Evolutionary conservation across 345 rosid species (phyloP).

Genomic region (Hypericum perforatum): DNA sequence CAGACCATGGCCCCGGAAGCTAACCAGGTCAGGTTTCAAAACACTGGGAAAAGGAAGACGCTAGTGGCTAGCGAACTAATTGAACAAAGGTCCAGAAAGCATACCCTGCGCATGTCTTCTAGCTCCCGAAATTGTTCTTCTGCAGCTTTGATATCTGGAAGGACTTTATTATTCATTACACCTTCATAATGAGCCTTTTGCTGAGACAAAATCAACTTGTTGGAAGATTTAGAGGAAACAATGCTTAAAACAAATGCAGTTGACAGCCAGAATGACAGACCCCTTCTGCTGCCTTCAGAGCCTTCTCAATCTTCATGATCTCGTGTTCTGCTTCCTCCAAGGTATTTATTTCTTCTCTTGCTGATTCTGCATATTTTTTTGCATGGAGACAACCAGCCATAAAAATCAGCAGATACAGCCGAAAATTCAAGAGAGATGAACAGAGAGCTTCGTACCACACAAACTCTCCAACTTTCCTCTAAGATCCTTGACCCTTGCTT

Average conservation of each 20-base stretch:
- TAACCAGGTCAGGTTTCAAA: too few relatives aligned
- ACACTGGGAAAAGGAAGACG: too few relatives aligned
- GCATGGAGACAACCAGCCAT: neutral
- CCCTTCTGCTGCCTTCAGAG: constrained; percentile 44
- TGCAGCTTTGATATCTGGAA: constrained; percentile 52
- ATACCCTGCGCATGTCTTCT: constrained; percentile 49
- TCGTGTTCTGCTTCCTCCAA: constrained; percentile 68
- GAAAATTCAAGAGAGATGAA: neutral
- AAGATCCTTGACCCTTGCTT: constrained; percentile 47
- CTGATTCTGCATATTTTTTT: constrained; percentile 39
- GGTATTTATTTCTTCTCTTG: constrained; percentile 62
- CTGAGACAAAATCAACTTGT: constrained; percentile 34
- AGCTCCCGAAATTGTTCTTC: constrained; percentile 50
- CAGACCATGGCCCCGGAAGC: too few relatives aligned
- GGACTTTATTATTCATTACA: constrained; percentile 65
- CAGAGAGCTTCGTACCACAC: constrained; percentile 41
- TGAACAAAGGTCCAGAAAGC: neutral
- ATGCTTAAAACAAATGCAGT: constrained; percentile 6
- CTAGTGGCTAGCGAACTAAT: neutral
- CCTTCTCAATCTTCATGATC: constrained; percentile 58
- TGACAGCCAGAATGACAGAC: constrained; percentile 22
- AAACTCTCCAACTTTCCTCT: constrained; percentile 45
- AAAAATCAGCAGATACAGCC: neutral
- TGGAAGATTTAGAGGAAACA: constrained; percentile 8
- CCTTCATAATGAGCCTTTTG: constrained; percentile 66